Evolutionary conservation across 352 stramenopile genomes (phyloP), one percentile per base, ranked within the genome.

Genomic region (Phytophthora sojae): DNA sequence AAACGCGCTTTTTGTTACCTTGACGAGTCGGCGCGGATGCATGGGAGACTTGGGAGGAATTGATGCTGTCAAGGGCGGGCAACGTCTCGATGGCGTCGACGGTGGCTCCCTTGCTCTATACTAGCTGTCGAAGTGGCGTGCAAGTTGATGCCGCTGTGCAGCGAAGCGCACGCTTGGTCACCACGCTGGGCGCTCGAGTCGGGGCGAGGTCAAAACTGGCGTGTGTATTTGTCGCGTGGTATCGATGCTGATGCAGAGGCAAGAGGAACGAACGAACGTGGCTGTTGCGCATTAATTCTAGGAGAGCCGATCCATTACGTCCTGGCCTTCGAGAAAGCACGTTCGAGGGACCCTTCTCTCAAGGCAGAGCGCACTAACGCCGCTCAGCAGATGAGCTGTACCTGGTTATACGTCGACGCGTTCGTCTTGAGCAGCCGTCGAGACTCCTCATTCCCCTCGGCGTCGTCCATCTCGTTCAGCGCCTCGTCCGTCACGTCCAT

Each of bases 401-500:
- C 68, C 23, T 81, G 73, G 58, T 81, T 79, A 59, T 75, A 79
- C 25, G 37, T 71, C 17, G 71, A 69, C n/a, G 71, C 68, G 42
- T 75, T 74, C n/a, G 64, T 59, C 64, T 73, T 80, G 35, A 73
- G 72, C 57, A 79, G 51, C 61, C 72, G 53, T 64, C 68, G 61
- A 17, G 61, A 64, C 51, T 77, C 68, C 37, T 68, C 75, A n/a
- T 55, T 45, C 39, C 51, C 61, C 32, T 75, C 74, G 29, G 67
- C 60, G 47, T 82, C 75, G 51, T 89, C 70, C 42, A 78, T 70
- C 64, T 86, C 79, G 51, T 81, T 78, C 64, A 75, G 53, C 17
- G 64, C 67, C 54, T 85, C 75, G 37, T 86, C 80, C 29, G 73
- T 67, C n/a, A 81, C 63, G 64, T 88, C 78, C 73, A 88, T 82